Percentiles rank a stretch among this genome's conserved stretches.
Conservation (phyloP, 2,329 filamentous ascomycete species). For the Ascochyta clinopodiicola region DNA sequence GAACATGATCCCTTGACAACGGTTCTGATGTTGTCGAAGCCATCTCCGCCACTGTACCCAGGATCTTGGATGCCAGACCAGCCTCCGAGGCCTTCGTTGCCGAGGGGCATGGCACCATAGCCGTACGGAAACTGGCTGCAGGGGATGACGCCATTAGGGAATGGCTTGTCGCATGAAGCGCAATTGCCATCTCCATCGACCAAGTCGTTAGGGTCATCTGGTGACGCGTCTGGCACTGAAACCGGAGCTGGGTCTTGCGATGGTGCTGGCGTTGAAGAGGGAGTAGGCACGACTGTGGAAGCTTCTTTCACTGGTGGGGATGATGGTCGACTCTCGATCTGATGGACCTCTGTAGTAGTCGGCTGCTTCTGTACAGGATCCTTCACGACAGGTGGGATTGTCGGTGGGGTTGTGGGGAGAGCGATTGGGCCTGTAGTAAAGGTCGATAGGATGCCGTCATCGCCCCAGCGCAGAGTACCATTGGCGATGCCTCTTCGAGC, state of each 20-base stretch:
- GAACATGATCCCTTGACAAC: constrained; percentile 67
- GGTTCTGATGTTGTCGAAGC: constrained; percentile 64
- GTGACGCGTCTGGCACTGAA: constrained; percentile 14
- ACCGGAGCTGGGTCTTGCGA: constrained; percentile 9
- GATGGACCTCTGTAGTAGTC: constrained; percentile 3
- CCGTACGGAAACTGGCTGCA: constrained; percentile 78
- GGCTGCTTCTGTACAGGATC: constrained; percentile 7
- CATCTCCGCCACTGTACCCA: constrained; percentile 39
- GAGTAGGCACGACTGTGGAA: constrained; percentile 31
- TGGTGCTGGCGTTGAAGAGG: constrained; percentile 27
- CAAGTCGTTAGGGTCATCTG: constrained; percentile 24
- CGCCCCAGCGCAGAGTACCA: constrained; percentile 69
- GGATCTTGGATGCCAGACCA: constrained; percentile 80
- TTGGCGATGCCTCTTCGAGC: constrained; percentile 75
- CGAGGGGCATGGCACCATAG: constrained; percentile 77
- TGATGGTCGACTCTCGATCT: constrained; percentile 3
- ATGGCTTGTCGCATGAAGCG: constrained; percentile 67
- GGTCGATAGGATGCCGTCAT: constrained; percentile 61
- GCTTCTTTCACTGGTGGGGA: constrained; percentile 7
- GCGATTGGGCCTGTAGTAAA: constrained; percentile 22
- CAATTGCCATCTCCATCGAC: constrained; percentile 34
- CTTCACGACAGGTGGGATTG: constrained; percentile 4
- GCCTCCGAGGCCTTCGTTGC: constrained; percentile 73
- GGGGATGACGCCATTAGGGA: constrained; percentile 75
- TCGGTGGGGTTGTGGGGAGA: constrained; percentile 27